Evolutionary conservation across 441 rosid species (phyloP).

Genomic region (Eutrema salsugineum): DNA sequence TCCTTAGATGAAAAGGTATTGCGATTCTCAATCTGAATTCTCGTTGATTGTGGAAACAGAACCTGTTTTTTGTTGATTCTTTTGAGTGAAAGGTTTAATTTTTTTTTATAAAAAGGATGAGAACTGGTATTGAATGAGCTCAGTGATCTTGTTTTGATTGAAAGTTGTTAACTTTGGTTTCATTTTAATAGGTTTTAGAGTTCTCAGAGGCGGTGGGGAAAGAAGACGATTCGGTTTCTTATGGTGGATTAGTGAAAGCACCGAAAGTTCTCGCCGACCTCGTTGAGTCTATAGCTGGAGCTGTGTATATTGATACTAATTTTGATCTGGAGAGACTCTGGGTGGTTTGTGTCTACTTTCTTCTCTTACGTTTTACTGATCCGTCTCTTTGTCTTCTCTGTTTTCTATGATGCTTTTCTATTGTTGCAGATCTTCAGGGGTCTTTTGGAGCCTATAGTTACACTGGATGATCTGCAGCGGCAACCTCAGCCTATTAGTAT

Average conservation of each 20-base stretch:
- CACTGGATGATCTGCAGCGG: slow-evolving; percentile 47
- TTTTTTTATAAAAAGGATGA: neutral
- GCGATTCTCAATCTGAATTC: too few relatives aligned
- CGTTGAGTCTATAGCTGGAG: slow-evolving; percentile 80
- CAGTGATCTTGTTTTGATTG: neutral
- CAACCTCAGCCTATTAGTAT: slow-evolving; percentile 71
- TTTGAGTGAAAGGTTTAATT: neutral
- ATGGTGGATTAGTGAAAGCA: slow-evolving; percentile 75
- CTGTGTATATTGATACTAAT: slow-evolving; percentile 55
- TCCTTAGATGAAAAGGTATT: slow-evolving; percentile 46
- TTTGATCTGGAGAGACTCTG: slow-evolving; percentile 62
- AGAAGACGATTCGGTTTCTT: slow-evolving; percentile 46
- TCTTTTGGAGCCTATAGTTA: slow-evolving; percentile 66
- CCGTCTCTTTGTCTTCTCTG: neutral
- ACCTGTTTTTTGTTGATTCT: neutral
- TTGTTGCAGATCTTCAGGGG: slow-evolving; percentile 55
- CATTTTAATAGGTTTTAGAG: slow-evolving; percentile 45
- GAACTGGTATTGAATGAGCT: neutral
- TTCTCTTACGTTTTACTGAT: neutral
- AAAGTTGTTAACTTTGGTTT: neutral
- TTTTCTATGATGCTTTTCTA: neutral
- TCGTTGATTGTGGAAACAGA: too few relatives aligned
- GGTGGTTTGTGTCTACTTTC: slow-evolving; percentile 47
- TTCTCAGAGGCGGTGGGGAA: slow-evolving; percentile 47
- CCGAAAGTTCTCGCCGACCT: slow-evolving; percentile 87